phyloP scores from a whole-genome alignment of 2,329 filamentous ascomycete species.

The Geosmithia putterillii region DNA sequence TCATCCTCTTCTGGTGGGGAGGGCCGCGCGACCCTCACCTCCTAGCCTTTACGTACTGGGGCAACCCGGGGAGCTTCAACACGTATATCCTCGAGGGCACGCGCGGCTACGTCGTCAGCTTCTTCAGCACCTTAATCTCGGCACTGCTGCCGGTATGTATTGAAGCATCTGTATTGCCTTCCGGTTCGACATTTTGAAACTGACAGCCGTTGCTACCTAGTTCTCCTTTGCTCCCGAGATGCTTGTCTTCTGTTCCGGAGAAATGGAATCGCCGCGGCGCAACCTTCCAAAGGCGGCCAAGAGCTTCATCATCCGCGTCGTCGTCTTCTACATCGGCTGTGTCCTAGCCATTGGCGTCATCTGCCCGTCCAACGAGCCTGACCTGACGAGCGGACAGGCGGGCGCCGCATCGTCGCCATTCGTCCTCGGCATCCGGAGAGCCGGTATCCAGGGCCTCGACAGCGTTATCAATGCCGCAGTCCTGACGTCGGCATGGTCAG shows the following conservation, averaged over 20 bases:
- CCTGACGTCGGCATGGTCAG: constrained; percentile 24
- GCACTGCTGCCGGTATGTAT: constrained; percentile 6
- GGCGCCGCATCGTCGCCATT: constrained; percentile 37
- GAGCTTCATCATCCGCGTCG: constrained; percentile 40
- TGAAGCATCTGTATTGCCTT: constrained; percentile 33
- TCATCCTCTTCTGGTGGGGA: constrained; percentile 34
- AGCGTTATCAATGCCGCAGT: constrained; percentile 55
- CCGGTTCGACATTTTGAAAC: constrained; percentile 50
- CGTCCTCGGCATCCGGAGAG: constrained; percentile 50
- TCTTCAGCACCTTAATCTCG: constrained; percentile 2
- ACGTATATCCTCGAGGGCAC: constrained; percentile 23
- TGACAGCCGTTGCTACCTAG: neutral
- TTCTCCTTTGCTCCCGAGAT: constrained; percentile 21
- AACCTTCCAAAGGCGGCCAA: constrained; percentile 34
- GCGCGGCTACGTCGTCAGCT: constrained; percentile 32
- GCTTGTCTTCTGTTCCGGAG: constrained; percentile 37
- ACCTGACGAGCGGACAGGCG: constrained; percentile 12
- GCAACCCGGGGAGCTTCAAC: constrained; percentile 18
- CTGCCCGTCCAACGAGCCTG: constrained; percentile 17
- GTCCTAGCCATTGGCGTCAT: constrained; percentile 21
- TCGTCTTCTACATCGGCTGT: constrained; percentile 34
- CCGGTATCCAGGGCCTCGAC: constrained; percentile 47
- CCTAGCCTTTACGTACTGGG: constrained; percentile 31
- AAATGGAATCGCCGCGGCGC: constrained; percentile 31
- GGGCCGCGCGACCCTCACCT: constrained; percentile 25